A percentile compares a stretch with the other conserved stretches of the same genome.
phyloP scores from a whole-genome alignment of 208 protist species.

The Herpetomonas samuelpessoai region DNA sequence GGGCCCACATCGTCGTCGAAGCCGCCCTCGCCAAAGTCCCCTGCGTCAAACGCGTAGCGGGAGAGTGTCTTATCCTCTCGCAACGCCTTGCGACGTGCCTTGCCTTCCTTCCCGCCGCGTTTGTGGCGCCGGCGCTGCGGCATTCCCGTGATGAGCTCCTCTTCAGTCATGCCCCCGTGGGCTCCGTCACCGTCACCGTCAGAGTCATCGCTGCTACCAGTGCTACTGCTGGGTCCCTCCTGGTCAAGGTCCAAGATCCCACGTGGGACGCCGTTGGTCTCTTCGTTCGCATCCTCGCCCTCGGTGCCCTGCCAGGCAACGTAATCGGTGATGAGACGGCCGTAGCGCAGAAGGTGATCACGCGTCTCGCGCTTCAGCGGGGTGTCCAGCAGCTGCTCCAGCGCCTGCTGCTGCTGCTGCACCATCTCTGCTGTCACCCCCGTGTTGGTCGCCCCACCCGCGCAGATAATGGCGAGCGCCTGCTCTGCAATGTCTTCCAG shows the following conservation, averaged over 20 bases:
- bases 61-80: slow-evolving; percentile 34
- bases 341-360: slow-evolving; percentile 67
- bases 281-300: slow-evolving; percentile 6
- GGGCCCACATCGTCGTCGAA: slow-evolving; percentile 24
- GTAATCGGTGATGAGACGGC: slow-evolving; percentile 81
- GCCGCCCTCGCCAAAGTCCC: slow-evolving; percentile 31
- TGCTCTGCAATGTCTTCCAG: slow-evolving; percentile 80
- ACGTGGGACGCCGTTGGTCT: slow-evolving; percentile 1
- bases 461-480: slow-evolving; percentile 66
- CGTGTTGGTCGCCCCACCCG: not conserved
- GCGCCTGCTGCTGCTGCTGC: slow-evolving; percentile 40
- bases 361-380: slow-evolving; percentile 56
- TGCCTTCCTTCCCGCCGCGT: slow-evolving; percentile 13
- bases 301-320: slow-evolving; percentile 25
- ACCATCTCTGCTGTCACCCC: slow-evolving; percentile 20
- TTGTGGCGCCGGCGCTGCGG: slow-evolving; percentile 1
- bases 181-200: too few species aligned
- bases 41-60: slow-evolving; percentile 48
- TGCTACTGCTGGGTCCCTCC: not conserved
- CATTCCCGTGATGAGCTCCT: slow-evolving; percentile 26
- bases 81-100: slow-evolving; percentile 22
- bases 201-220: not conserved
- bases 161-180: too few species aligned
- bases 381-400: slow-evolving; percentile 71
- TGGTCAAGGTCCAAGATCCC: not conserved